Conservation (phyloP, 768 basidiomycete genomes). For the Tricholoma hemisulphureum region DNA sequence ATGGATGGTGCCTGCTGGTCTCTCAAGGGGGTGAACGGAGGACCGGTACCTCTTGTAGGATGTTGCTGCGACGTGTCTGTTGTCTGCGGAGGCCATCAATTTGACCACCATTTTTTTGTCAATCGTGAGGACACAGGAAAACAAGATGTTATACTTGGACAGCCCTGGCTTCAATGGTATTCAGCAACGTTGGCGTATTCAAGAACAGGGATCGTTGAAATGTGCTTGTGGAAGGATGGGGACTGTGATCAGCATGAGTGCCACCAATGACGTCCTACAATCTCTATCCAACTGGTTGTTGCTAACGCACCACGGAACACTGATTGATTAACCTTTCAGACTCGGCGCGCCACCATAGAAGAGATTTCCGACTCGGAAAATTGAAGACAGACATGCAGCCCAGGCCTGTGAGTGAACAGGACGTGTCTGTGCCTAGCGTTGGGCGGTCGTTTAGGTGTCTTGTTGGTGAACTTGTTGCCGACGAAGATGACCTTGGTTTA, state of each 20-base stretch:
- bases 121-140: too few relatives aligned
- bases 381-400: slow-evolving; percentile 3
- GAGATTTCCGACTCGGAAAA: neutral
- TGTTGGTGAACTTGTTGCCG: slow-evolving; percentile 1
- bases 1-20: too few relatives aligned
- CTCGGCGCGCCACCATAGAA: neutral
- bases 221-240: slow-evolving; percentile 18
- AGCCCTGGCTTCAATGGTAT: too few relatives aligned
- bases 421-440: slow-evolving; percentile 9
- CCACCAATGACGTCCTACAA: neutral
- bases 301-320: slow-evolving; percentile 1
- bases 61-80: too few relatives aligned
- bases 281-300: slow-evolving; percentile 8
- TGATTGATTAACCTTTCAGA: neutral
- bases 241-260: neutral
- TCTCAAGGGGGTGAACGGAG: too few relatives aligned
- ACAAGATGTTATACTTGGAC: too few relatives aligned
- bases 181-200: slow-evolving; percentile 15
- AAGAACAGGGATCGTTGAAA: slow-evolving; percentile 10
- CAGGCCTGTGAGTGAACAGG: slow-evolving; percentile 3
- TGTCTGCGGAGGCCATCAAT: too few relatives aligned
- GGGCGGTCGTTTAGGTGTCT: slow-evolving; percentile 10
- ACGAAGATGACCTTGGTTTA: neutral
- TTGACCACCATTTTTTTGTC: too few relatives aligned
- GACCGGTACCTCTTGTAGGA: too few relatives aligned